A percentile compares a stretch with the other conserved stretches of the same genome.
Conservation (phyloP, 805 yeast genomes). For the Yarrowia sp. region DNA sequence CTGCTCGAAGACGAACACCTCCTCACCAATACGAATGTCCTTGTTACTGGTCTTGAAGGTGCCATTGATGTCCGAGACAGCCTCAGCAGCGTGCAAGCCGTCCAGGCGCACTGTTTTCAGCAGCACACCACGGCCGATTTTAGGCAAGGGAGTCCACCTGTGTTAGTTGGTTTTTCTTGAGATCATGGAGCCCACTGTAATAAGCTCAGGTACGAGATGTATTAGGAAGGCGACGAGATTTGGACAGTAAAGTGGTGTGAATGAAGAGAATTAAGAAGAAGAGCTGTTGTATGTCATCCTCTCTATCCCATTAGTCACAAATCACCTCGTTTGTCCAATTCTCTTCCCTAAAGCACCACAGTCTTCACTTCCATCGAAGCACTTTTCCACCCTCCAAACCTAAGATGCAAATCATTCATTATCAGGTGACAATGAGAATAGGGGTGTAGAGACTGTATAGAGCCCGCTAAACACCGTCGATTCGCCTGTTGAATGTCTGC, state of each 20-base stretch:
- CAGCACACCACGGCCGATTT: conserved; percentile 46
- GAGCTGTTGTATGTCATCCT: too few relatives aligned
- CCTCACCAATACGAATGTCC: conserved; percentile 62
- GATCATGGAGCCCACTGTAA: background rate
- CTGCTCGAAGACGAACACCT: conserved; percentile 73
- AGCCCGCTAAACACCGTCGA: too few relatives aligned
- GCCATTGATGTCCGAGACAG: conserved; percentile 38
- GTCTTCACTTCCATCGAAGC: too few relatives aligned
- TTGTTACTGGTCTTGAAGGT: conserved; percentile 20
- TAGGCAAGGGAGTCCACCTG: conserved; percentile 60
- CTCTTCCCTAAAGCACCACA: too few relatives aligned
- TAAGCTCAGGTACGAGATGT: background rate
- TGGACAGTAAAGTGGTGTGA: too few relatives aligned
- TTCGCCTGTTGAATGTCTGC: too few relatives aligned
- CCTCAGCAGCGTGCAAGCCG: conserved; percentile 29
- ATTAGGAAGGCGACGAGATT: background rate
- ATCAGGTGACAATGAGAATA: conserved; percentile 2
- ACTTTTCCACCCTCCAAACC: background rate
- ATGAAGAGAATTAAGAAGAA: background rate
- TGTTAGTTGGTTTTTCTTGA: conserved; percentile 2
- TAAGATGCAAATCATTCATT: background rate
- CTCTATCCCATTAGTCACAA: too few relatives aligned
- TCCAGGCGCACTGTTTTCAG: conserved; percentile 46
- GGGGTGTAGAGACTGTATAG: background rate
- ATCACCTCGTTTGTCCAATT: too few relatives aligned